Conservation (phyloP, 176 grass and related monocot genomes). For the Thalia dealbata region DNA sequence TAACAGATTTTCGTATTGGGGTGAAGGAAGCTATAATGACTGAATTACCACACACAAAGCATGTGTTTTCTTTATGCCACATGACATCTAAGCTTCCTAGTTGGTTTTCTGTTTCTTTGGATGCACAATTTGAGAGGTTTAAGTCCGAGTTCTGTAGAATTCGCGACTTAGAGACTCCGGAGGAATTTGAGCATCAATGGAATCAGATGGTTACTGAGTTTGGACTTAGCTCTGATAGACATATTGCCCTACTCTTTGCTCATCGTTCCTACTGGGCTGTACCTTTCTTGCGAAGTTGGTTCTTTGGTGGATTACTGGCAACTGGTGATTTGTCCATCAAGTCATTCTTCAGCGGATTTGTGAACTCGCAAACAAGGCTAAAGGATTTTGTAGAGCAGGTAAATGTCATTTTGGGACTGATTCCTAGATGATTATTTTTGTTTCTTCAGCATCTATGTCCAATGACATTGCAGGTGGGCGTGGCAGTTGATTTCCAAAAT, state of each 20-base stretch:
- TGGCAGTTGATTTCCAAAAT: constrained; percentile 39
- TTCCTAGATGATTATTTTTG: not conserved
- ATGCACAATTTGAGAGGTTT: constrained; percentile 32
- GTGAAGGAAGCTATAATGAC: constrained; percentile 38
- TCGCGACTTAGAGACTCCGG: constrained; percentile 21
- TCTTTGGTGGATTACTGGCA: constrained; percentile 33
- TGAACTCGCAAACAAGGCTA: constrained; percentile 32
- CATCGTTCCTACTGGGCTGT: constrained; percentile 42
- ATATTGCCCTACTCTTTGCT: constrained; percentile 28
- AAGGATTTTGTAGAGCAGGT: constrained; percentile 52
- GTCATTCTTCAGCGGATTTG: constrained; percentile 35
- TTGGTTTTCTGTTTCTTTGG: constrained; percentile 33
- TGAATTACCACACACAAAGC: constrained; percentile 36
- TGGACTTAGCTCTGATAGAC: constrained; percentile 30
- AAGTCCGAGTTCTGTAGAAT: constrained; percentile 29
- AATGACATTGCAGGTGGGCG: constrained; percentile 23
- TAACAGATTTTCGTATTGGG: constrained; percentile 34
- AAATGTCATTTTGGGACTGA: constrained; percentile 1
- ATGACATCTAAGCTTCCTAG: constrained; percentile 37
- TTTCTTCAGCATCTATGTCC: not conserved
- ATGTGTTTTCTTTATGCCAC: constrained; percentile 36
- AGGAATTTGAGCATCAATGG: constrained; percentile 44
- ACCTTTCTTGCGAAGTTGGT: constrained; percentile 37
- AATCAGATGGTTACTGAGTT: constrained; percentile 34
- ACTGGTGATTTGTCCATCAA: constrained; percentile 24